Base-by-base conservation (phyloP, 495 filamentous ascomycete genomes). In the Recurvomyces mirabilis region DNA sequence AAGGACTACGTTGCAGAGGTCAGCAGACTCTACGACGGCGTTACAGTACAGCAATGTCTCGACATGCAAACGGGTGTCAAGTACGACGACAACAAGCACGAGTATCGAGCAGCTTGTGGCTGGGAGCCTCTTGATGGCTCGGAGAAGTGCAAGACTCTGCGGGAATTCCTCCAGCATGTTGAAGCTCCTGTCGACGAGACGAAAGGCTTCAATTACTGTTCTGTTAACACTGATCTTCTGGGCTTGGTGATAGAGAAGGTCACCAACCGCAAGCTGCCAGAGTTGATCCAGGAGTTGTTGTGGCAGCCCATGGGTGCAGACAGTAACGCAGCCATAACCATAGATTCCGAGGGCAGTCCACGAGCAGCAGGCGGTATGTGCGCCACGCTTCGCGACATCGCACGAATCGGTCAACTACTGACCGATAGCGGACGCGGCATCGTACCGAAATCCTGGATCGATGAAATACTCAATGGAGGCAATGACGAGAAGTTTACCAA, bases 241-340 rank as follows among this genome's bases (percentile, higher is more conserved):
- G 47, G 47, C 18, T 51, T 31, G 47, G 40, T 23, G 18, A 3
- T 49, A 1, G 46, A 49, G 23, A 14, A 19, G 11, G 47, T 41
- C 2, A 38, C 32, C 3, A 41, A 41, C 3, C 38, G 26, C 40
- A 45, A 45, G 18, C 19, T 51, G 6, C 40, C 47, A 11, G 40
- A 51, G 2, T 22, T 45, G 21, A 45, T 51, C 21, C 21, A 17
- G 4, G 47, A 51, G 47, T 33, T 51, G 18, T 23, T 51, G 12
- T 51, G 47, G 47, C 19, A 45, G 25, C 47, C 47, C n/a, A 38
- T 51, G 40, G 40, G 41, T 4, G 47, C 41, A 4, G 47, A 51
- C 26, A 43, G 41, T 34, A 41, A 51, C 14, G 40, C 47, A 20
- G 2, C 18, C 11, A 7, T 51, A 3, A 41, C 47, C 5, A 34